A percentile compares a stretch with the other conserved stretches of the same genome.
Evolutionary conservation across 495 filamentous ascomycete species (phyloP).

Genomic region (Trichoderma parareesei): DNA sequence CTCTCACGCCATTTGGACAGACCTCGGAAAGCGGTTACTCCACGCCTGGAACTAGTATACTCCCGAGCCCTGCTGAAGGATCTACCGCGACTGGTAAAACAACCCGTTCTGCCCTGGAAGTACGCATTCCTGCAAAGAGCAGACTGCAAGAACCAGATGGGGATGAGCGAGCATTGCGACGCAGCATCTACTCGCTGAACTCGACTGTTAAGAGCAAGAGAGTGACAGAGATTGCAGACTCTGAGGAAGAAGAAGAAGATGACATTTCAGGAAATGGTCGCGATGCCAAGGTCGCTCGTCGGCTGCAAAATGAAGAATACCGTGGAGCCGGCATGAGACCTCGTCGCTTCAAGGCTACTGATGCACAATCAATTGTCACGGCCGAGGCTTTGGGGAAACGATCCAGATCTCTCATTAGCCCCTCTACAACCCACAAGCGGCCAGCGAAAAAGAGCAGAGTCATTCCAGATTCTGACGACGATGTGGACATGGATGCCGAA

Average conservation of each 20-base stretch:
- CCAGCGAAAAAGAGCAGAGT: not conserved
- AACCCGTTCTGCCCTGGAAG: not conserved
- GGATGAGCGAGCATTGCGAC: constrained; percentile 16
- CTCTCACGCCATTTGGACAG: constrained; percentile 1
- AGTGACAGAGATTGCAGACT: constrained; percentile 28
- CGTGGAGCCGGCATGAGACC: constrained; percentile 1
- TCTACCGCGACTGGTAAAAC: not conserved
- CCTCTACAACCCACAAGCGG: not conserved
- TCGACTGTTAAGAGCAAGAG: constrained; percentile 24
- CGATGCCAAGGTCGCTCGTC: constrained; percentile 29
- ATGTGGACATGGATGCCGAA: constrained; percentile 4
- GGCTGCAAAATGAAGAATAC: constrained; percentile 30
- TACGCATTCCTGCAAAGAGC: constrained; percentile 9
- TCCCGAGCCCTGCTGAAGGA: constrained; percentile 45
- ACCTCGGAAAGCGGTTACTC: constrained; percentile 54
- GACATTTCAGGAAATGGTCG: constrained; percentile 19
- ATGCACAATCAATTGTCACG: constrained; percentile 3
- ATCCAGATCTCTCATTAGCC: not conserved
- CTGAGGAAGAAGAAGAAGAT: constrained; percentile 25
- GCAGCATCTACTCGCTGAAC: constrained; percentile 22
- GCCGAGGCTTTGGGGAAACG: not conserved
- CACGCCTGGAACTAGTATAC: constrained; percentile 71
- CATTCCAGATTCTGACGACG: constrained; percentile 6
- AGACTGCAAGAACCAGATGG: not conserved
- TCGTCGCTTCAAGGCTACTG: not conserved